A percentile compares a stretch with the other conserved stretches of the same genome.
Evolutionary conservation across 306 rosid genomes (phyloP).

Genomic region (Trifolium pratense): DNA sequence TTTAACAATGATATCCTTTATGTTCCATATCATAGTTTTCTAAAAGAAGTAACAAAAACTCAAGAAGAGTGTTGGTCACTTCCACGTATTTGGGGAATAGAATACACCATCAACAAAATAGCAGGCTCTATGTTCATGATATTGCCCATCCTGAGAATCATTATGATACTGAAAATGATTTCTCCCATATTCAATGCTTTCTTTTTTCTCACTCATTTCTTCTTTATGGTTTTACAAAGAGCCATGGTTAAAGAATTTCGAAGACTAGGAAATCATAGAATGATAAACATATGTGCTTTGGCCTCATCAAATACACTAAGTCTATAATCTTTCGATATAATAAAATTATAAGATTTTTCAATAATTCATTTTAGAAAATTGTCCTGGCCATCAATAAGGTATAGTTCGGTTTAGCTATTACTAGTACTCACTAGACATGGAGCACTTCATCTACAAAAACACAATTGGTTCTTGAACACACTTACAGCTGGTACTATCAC

Average conservation of each 20-base stretch:
- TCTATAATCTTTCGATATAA: background rate
- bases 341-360: background rate
- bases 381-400: background rate
- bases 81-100: slow-evolving; percentile 63
- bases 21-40: slow-evolving; percentile 69
- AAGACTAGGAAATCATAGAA: too few relatives aligned
- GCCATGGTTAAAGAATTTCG: too few relatives aligned
- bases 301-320: too few relatives aligned
- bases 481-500: slow-evolving; percentile 22
- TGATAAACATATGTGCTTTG: too few relatives aligned
- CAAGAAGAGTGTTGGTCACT: slow-evolving; percentile 67
- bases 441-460: background rate
- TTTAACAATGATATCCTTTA: slow-evolving; percentile 50
- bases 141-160: slow-evolving; percentile 47
- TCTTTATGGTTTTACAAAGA: too few relatives aligned
- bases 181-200: too few relatives aligned
- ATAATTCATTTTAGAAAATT: background rate
- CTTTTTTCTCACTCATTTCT: too few relatives aligned
- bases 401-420: background rate
- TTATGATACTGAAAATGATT: too few relatives aligned
- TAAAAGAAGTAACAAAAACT: slow-evolving; percentile 69
- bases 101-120: slow-evolving; percentile 70
- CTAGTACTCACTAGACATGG: background rate
- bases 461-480: background rate
- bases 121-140: slow-evolving; percentile 92